Evolutionary conservation across 2,329 filamentous ascomycete genomes (phyloP).

Genomic region (Xylariaceae sp.): DNA sequence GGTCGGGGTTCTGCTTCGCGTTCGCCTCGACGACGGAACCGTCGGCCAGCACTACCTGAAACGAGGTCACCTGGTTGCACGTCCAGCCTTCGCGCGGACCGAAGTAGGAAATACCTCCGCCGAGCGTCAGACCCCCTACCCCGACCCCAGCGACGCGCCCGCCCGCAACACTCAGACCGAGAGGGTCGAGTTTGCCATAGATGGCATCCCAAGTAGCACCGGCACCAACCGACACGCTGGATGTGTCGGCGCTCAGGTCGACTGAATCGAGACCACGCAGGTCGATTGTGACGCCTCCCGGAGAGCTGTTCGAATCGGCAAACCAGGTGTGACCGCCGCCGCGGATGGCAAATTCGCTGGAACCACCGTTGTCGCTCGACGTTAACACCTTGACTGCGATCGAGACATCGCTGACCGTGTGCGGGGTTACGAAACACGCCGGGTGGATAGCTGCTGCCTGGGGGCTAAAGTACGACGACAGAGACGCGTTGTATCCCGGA

Average conservation of each 20-base stretch:
- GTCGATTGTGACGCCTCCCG: conserved; percentile 38
- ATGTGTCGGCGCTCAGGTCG: conserved; percentile 28
- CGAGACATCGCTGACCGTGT: conserved; percentile 27
- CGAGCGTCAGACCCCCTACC: conserved; percentile 1
- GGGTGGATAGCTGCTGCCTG: conserved; percentile 13
- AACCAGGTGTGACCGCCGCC: conserved; percentile 48
- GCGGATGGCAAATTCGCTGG: conserved; percentile 41
- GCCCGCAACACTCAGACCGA: conserved; percentile 1
- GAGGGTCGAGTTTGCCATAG: conserved; percentile 34
- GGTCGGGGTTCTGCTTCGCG: background rate
- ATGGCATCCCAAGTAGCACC: conserved; percentile 42
- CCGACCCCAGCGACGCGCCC: conserved; percentile 3
- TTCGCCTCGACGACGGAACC: background rate
- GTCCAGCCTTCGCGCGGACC: background rate
- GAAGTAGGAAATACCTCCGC: conserved; percentile 7
- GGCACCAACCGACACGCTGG: conserved; percentile 35
- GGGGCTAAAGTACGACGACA: conserved; percentile 19
- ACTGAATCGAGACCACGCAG: conserved; percentile 37
- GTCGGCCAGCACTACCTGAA: conserved; percentile 7
- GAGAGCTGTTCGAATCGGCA: conserved; percentile 37
- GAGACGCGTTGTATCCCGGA: conserved; percentile 13
- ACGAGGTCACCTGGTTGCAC: conserved; percentile 1
- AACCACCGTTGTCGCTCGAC: conserved; percentile 7
- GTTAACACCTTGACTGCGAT: conserved; percentile 20
- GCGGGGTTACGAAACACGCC: conserved; percentile 23